Evolutionary conservation across 352 stramenopile genomes (phyloP), one percentile per base, ranked within the genome.

Genomic region (Pythium volutum): DNA sequence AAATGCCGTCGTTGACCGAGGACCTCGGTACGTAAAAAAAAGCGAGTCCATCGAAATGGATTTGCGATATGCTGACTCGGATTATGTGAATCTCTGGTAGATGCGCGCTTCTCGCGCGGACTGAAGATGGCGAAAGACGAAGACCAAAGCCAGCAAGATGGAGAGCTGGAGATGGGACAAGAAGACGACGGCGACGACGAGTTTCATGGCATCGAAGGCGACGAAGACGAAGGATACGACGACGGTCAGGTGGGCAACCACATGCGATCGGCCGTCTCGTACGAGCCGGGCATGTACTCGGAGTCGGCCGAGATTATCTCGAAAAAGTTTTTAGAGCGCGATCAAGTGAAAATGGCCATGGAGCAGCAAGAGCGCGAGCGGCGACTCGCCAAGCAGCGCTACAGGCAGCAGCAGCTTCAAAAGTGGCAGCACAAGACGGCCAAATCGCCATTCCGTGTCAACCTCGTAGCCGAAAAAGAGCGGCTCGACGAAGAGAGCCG

Each of bases 381-480:
- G 29, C 70, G 80, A 12, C 63, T 92, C 27, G 71, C 85, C 25
- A 88, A 88, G 66, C 79, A 87, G 53, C 76, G 76, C 18, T 72
- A 76, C 12, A 75, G 83, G 5, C 77, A 76, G 15, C 72, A 80
- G 47, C 75, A 90, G 20, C 69, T 92, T 50, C 70, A 88, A 29
- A 86, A 89, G 42, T 97, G 91, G 91, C 80, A 94, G 61, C 73
- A 86, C n/a, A 97, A 97, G 73, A 95, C 88, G 0, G 62, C 88
- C n/a, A 81, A 87, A 34, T 97, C 83, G 18, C 93, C 93, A 3
- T 98, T 98, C 54, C 79, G 94, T 18, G 89, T 98, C 10, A 95
- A 98, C 62, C 71, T 97, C 27, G 83, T 98, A 11, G 93, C 93
- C n/a, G 93, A 98, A 63, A 96, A 96, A 65, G 93, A 98, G 62